Conservation (phyloP, 257 asterid species). For the Striga asiatica region DNA sequence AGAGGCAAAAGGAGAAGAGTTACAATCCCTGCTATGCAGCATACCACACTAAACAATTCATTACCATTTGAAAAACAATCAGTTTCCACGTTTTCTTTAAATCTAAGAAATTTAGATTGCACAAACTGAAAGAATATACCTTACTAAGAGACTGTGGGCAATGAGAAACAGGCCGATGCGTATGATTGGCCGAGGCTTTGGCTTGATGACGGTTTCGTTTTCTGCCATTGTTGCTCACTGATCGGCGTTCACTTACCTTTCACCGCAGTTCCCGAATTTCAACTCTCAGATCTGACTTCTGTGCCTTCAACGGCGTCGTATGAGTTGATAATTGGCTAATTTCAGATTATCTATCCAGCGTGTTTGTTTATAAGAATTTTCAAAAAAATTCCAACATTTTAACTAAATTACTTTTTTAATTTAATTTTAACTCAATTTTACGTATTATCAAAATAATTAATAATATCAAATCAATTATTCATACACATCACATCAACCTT, state of each 20-base stretch:
- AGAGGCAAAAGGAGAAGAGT: conserved; percentile 73
- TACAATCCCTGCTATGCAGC: conserved; percentile 65
- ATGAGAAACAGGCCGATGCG: conserved; percentile 69
- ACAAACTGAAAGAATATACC: conserved; percentile 41
- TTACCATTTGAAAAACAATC: conserved; percentile 9
- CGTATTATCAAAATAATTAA: too few species aligned
- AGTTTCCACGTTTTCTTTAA: neutral
- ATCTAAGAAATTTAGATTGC: neutral
- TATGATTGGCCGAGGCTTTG: conserved; percentile 76
- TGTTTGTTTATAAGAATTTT: too few species aligned
- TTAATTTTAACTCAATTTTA: too few species aligned
- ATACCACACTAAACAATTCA: conserved; percentile 50
- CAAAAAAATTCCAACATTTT: too few species aligned
- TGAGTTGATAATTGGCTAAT: neutral
- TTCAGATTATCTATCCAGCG: too few species aligned
- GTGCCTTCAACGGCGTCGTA: neutral
- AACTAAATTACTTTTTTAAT: too few species aligned
- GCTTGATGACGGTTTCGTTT: conserved; percentile 25
- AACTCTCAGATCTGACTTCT: neutral
- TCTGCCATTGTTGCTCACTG: conserved; percentile 43
- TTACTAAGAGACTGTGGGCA: conserved; percentile 54
- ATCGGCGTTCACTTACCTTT: conserved; percentile 14
- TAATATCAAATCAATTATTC: too few species aligned
- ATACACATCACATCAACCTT: too few species aligned
- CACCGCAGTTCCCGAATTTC: neutral